Evolutionary conservation across 176 grass and related monocot species (phyloP).

Genomic region (Phragmites australis): DNA sequence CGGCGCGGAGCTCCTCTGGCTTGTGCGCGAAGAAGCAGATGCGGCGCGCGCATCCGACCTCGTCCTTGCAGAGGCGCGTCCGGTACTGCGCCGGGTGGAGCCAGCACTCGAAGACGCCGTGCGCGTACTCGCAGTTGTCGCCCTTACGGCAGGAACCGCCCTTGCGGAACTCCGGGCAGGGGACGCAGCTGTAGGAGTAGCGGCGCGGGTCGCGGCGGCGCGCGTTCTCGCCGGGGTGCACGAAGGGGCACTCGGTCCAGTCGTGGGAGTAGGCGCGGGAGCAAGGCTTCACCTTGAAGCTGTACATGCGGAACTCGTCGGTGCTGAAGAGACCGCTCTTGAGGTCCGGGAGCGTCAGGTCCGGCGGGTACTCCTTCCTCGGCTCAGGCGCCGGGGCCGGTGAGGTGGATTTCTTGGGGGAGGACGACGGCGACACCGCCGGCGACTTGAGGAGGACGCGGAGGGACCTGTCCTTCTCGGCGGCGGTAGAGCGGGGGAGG

Average conservation of each 20-base stretch:
- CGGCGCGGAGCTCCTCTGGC: constrained; percentile 75
- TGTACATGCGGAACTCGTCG: constrained; percentile 96
- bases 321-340: constrained; percentile 89
- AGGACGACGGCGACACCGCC: constrained; percentile 26
- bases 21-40: constrained; percentile 96
- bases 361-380: constrained; percentile 88
- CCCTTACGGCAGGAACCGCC: constrained; percentile 72
- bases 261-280: constrained; percentile 97
- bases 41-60: constrained; percentile 63
- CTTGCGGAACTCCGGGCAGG: constrained; percentile 95
- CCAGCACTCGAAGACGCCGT: constrained; percentile 92
- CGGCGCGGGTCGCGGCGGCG: constrained; percentile 88
- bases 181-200: constrained; percentile 92
- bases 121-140: constrained; percentile 83
- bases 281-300: constrained; percentile 98
- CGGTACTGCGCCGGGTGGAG: constrained; percentile 92
- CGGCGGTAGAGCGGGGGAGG: constrained; percentile 48
- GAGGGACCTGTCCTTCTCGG: constrained; percentile 44
- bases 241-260: constrained; percentile 99
- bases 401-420: constrained; percentile 51
- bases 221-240: constrained; percentile 97
- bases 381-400: constrained; percentile 20
- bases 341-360: constrained; percentile 86
- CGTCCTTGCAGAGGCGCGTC: constrained; percentile 78
- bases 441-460: constrained; percentile 47